phyloP scores from a whole-genome alignment of 2,329 filamentous ascomycete species.

The Seiridium cupressi region DNA sequence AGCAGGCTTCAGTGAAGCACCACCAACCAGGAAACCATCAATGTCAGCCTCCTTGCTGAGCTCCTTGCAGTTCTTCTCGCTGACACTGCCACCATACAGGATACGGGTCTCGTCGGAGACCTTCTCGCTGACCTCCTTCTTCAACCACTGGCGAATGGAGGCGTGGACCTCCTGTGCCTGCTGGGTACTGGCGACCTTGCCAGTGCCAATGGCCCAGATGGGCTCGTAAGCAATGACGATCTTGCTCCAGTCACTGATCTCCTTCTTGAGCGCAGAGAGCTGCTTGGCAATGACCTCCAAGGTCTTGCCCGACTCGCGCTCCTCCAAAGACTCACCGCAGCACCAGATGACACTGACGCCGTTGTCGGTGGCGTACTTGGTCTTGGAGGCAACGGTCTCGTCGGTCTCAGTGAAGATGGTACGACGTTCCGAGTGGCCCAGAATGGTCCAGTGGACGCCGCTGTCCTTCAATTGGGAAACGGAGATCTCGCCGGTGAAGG shows the following conservation, averaged over 20 bases:
- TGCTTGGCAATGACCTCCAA: conserved; percentile 83
- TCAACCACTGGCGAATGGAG: conserved; percentile 87
- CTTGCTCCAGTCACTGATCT: conserved; percentile 85
- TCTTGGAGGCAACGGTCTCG: conserved; percentile 86
- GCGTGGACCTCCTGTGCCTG: conserved; percentile 94
- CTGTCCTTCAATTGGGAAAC: conserved; percentile 87
- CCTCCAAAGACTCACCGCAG: conserved; percentile 92
- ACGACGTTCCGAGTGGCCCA: conserved; percentile 94
- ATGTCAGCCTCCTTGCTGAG: conserved; percentile 91
- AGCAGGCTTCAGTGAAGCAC: conserved; percentile 94
- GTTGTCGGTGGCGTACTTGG: conserved; percentile 85
- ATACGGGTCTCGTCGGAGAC: conserved; percentile 86
- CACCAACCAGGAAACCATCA: conserved; percentile 96
- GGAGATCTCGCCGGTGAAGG: conserved; percentile 95
- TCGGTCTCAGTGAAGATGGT: conserved; percentile 86
- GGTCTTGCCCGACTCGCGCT: conserved; percentile 83
- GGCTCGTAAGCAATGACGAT: conserved; percentile 98
- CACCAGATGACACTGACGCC: conserved; percentile 93
- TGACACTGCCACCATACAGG: conserved; percentile 95
- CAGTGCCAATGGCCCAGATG: conserved; percentile 94
- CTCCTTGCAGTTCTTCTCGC: conserved; percentile 96
- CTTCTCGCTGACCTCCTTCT: conserved; percentile 69
- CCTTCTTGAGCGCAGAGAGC: conserved; percentile 75
- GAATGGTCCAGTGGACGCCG: conserved; percentile 84
- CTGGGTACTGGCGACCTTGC: conserved; percentile 84